Base-by-base conservation (phyloP, 192 early-diverging fungal species). In the Phlyctochytrium arcticum region DNA sequence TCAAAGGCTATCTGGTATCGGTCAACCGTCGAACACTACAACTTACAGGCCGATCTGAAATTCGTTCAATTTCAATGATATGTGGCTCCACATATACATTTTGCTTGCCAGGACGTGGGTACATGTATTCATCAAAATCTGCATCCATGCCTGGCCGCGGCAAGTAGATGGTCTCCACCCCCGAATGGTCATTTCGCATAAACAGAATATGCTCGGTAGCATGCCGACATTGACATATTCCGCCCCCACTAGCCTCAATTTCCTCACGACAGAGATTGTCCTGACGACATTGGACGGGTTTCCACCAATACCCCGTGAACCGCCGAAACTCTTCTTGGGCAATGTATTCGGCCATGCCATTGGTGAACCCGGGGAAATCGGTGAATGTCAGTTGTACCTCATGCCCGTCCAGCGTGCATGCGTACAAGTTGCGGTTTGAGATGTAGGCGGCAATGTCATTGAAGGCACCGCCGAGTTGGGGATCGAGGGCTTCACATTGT, bases 281-380 rank as follows among this genome's bases (percentile, higher is more conserved):
- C n/a, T n/a, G n/a, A n/a, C n/a, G 8, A 17, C 6, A 17, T 9
- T 31, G 36, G 39, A 21, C n/a, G 8, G 55, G 55, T 5, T 23
- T 66, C 86, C 85, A 88, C 57, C 80, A 81, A 61, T 85, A 89
- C 30, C 83, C 82, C 7, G 86, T 82, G 34, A 71, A 81, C 35
- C 87, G 69, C 54, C 81, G 80, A 51, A 89, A 88, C 60, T 89
- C 87, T 64, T 89, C 87, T 71, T 89, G 87, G 85, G 88, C 87
- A 21, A 89, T 80, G 79, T 85, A 89, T 57, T 89, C 87, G 7
- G 83, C 79, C 26, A 77, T 64, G 17, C 87, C 87, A 64, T 81
- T 83, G 35, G 67, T 72, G 24, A 88, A 67, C 10, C 73, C 70
- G 6, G 67, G 65, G 54, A 75, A 63, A 4, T 78, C 74, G 54